Evolutionary conservation across 2,329 filamentous ascomycete genomes (phyloP).

Genomic region (Colletotrichum orbiculare): DNA sequence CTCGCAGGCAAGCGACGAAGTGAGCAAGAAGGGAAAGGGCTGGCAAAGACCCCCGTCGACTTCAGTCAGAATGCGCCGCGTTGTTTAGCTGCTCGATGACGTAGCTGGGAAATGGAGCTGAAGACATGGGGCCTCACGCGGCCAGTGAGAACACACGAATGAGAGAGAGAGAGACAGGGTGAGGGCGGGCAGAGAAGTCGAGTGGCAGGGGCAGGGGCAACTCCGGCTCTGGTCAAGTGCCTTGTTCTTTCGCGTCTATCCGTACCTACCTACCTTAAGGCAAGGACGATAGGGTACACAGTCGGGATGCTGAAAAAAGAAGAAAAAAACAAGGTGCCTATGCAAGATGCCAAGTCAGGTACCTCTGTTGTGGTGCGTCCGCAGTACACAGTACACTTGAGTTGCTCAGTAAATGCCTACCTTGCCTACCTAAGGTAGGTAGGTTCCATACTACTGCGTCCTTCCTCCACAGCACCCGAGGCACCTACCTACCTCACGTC

Average conservation of each 20-base stretch:
- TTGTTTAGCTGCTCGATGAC: slow-evolving; percentile 22
- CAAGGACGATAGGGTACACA: neutral
- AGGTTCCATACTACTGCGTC: no score
- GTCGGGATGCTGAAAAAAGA: no score
- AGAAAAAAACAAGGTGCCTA: no score
- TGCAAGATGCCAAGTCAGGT: no score
- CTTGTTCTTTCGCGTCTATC: neutral
- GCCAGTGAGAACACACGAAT: no score
- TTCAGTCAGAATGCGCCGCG: slow-evolving; percentile 8
- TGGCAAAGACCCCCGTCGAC: slow-evolving; percentile 15
- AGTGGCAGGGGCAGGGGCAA: neutral
- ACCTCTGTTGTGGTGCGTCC: no score
- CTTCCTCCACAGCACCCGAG: neutral
- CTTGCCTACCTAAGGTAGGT: no score
- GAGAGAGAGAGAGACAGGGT: no score
- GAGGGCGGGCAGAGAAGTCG: no score
- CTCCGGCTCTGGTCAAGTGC: neutral
- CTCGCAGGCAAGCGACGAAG: neutral
- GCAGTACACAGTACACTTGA: no score
- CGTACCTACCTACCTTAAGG: neutral
- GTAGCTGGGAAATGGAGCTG: slow-evolving; percentile 22
- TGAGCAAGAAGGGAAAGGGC: slow-evolving; percentile 32
- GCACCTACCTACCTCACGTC: neutral
- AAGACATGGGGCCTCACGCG: slow-evolving; percentile 14
- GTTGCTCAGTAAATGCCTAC: no score